Conservation (phyloP, 2,329 filamentous ascomycete genomes). For the Cladophialophora psammophila region DNA sequence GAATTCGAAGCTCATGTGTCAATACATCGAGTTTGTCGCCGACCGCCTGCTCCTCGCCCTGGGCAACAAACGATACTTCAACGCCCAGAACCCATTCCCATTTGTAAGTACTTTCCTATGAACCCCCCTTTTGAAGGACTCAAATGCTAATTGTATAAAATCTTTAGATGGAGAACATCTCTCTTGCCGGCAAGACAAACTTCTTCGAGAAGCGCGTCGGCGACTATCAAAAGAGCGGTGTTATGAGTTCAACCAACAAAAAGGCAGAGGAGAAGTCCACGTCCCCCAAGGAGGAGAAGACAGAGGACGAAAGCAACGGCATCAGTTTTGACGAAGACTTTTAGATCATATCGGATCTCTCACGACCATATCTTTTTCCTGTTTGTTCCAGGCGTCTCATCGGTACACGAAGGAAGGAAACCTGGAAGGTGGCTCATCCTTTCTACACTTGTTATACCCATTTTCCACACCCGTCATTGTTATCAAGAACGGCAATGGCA, state of each 20-base stretch:
- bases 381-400: conserved; percentile 25
- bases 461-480: conserved; percentile 8
- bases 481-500: conserved; percentile 19
- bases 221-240: conserved; percentile 99
- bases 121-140: not conserved
- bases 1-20: conserved; percentile 97
- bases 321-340: conserved; percentile 98
- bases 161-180: conserved; percentile 91
- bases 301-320: conserved; percentile 64
- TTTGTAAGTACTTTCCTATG: conserved; percentile 58
- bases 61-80: conserved; percentile 93
- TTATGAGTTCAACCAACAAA: conserved; percentile 86
- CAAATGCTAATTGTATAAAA: conserved; percentile 5
- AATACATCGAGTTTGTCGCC: conserved; percentile 99
- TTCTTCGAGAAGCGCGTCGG: conserved; percentile 99
- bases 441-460: conserved; percentile 31
- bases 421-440: conserved; percentile 16
- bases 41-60: conserved; percentile 92
- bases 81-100: conserved; percentile 94
- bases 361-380: conserved; percentile 23
- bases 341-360: conserved; percentile 59
- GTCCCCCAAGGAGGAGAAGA: conserved; percentile 56
- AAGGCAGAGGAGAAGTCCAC: conserved; percentile 69
- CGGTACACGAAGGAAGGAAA: conserved; percentile 2
- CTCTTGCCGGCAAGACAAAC: conserved; percentile 98